Conservation (phyloP, 2,329 filamentous ascomycete genomes). For the Cytospora piceae region DNA sequence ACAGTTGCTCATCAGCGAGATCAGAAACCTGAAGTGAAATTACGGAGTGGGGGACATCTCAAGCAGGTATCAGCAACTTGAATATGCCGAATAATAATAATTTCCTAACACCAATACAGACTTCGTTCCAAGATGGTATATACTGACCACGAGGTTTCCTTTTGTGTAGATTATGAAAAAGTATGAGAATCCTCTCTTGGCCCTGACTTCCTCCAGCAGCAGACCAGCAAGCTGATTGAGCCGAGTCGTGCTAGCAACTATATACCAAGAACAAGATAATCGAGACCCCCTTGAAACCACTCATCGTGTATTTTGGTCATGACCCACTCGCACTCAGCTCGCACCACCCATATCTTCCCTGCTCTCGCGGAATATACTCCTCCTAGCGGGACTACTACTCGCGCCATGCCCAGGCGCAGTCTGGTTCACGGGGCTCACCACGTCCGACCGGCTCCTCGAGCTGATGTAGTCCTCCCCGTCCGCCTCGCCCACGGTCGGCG, state of each 20-base stretch:
- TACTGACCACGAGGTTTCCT: neutral
- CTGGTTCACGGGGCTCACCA: slow-evolving; percentile 25
- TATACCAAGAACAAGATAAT: neutral
- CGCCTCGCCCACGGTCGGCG: slow-evolving; percentile 34
- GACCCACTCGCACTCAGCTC: neutral
- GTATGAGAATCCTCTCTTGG: neutral
- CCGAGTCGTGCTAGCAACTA: neutral
- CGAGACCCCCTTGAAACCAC: too few relatives aligned
- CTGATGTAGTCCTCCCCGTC: slow-evolving; percentile 37
- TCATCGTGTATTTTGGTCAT: neutral
- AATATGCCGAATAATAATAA: neutral
- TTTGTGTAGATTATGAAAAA: neutral
- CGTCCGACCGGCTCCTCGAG: slow-evolving; percentile 29
- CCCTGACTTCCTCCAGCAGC: neutral
- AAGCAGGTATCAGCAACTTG: slow-evolving; percentile 14
- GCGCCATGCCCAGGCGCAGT: slow-evolving; percentile 21
- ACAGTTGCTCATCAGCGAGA: too few relatives aligned
- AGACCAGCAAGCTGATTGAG: neutral
- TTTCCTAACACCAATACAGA: too few relatives aligned
- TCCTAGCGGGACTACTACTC: slow-evolving; percentile 34
- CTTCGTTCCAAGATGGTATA: slow-evolving; percentile 6
- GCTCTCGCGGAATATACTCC: slow-evolving; percentile 48
- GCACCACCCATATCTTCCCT: slow-evolving; percentile 43
- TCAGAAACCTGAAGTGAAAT: too few relatives aligned
- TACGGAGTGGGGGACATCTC: neutral